Base-by-base conservation (phyloP, 106 monocot genomes). In the Apostasia shenzhenica region DNA sequence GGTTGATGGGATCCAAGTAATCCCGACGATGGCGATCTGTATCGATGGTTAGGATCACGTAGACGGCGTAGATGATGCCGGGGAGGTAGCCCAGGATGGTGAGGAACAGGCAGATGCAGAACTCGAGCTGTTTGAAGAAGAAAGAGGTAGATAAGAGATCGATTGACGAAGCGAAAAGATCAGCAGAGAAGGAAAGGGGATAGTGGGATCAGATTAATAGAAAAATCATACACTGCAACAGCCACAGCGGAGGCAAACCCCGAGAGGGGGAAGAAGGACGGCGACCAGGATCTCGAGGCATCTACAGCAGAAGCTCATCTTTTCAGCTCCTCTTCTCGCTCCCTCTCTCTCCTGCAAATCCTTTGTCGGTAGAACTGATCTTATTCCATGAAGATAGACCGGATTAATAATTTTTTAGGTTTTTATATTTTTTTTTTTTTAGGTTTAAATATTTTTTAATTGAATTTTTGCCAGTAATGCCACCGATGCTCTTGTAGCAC, bases 191-290 rank as follows among this genome's bases (percentile, higher is more conserved):
- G 8, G 47, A 66, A n/a, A 3, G 39, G 44, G 48, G 14, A 11
- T 3, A 3, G 9, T 8, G 8, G 45, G 2, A 4, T 6, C 11
- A 41, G 37, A 59, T 1, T 1, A 58, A 2, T n/a, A 65, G 42
- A 41, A 57, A 38, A 9, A 45, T 54, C 80, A 38, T 85, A 86
- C 88, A 48, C 73, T 81, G 89, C 93, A 93, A 61, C 81, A 92
- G 70, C 92, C 92, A 64, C 88, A 79, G 79, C 92, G 83, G 65
- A 92, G 72, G 85, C 77, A 88, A 57, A 92, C 92, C 43, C 92
- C 92, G 68, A 92, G 77, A 8, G 92, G 92, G 1, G 92, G 92
- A 13, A 92, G 75, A 14, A 92, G 55, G 14, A 92, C 74, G 50
- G 92, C 78, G 72, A 84, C 75, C 48, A 92, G 57, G 77, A 88